Evolutionary conservation across 768 basidiomycete species (phyloP).

Genomic region (Mycena capillaripes): DNA sequence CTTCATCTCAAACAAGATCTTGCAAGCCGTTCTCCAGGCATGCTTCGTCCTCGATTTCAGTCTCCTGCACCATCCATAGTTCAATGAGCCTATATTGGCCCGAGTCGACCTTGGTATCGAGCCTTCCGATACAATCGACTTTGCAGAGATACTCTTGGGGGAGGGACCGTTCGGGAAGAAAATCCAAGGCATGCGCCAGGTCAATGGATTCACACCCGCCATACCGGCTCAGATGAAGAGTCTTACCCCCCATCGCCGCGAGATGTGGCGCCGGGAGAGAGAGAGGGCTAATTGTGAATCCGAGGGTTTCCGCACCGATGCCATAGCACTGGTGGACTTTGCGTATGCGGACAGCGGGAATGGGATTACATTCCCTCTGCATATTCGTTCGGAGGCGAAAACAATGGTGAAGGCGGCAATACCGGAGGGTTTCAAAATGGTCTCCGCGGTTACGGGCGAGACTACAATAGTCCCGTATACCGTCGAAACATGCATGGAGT

Average conservation of each 20-base stretch:
- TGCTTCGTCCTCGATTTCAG: conserved; percentile 14
- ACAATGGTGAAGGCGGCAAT: no score
- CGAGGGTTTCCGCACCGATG: neutral
- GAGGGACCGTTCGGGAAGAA: neutral
- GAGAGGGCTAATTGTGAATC: neutral
- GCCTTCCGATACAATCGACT: conserved; percentile 8
- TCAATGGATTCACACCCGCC: conserved; percentile 7
- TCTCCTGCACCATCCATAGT: neutral
- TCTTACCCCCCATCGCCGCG: conserved; percentile 1
- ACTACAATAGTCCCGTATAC: neutral
- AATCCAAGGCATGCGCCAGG: conserved; percentile 15
- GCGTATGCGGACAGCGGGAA: no score
- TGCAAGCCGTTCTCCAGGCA: no score
- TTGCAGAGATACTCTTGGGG: neutral
- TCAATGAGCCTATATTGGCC: conserved; percentile 19
- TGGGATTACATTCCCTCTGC: no score
- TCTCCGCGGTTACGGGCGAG: conserved; percentile 16
- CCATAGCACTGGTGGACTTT: conserved; percentile 18
- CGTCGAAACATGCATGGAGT: conserved; percentile 26
- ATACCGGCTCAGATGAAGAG: neutral
- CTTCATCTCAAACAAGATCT: no score
- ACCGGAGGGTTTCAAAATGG: no score
- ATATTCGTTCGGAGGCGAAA: no score
- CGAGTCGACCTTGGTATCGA: conserved; percentile 27
- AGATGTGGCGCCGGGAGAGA: conserved; percentile 13